Evolutionary conservation across 306 rosid species (phyloP), one percentile per base, ranked within the genome.

Genomic region (Trichosanthes truncata): DNA sequence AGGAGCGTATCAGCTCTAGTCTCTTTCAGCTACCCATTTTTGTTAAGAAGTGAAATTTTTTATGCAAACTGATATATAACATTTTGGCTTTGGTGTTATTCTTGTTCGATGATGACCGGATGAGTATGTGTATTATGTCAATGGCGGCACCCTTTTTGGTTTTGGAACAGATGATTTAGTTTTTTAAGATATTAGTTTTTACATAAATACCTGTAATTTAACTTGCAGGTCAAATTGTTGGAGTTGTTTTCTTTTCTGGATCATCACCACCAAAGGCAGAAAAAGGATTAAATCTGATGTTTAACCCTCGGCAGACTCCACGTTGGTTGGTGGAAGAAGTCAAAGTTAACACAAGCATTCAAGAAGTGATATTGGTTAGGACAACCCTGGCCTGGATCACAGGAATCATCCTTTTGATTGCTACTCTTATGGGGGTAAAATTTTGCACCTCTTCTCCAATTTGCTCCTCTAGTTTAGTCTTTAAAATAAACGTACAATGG

Each of bases 171-270:
- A 43, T 12, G 10, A 68, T 15, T 48, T 73, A 48, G 77, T 48
- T 17, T 66, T 65, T 66, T 66, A 29, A 20, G 49, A 35, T 18
- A 0, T 3, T 36, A 8, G 26, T 17, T 14, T 73, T 25, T 76
- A 76, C 80, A 5, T 56, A 3, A n/a, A 11, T 43, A 21, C 21
- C 25, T 36, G 13, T 57, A 76, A 53, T 36, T 55, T 36, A 76
- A 36, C 80, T 89, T 83, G 81, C 91, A 95, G 99, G 98, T 91
- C 92, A 90, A 90, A 90, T 96, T 78, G 98, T 96, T 86, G 99
- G 97, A 83, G 86, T 92, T 66, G 67, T 96, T 83, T 85, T 85
- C 78, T 92, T 83, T 80, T 83, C 83, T 68, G 84, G 75, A 26
- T 68, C 81, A 26, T 63, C 89, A 56, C 71, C 87, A 65, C 73